Evolutionary conservation across 78 protist species (phyloP).

Genomic region (Dictyostelium capitatum): DNA sequence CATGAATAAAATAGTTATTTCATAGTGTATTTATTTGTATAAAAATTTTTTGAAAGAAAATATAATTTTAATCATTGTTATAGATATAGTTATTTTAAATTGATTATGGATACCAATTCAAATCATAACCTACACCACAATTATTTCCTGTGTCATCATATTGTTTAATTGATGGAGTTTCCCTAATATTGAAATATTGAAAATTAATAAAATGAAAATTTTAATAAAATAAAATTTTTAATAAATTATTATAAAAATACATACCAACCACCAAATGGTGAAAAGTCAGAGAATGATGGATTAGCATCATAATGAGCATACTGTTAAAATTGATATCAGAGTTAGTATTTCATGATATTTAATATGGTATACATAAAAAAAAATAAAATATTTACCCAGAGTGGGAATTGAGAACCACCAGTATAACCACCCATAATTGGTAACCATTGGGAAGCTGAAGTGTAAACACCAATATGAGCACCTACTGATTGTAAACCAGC

Average conservation of each 20-base stretch:
- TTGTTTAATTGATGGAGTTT: constrained; percentile 80
- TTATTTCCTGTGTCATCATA: constrained; percentile 16
- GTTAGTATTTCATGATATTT: neutral
- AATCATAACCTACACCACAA: constrained; percentile 46
- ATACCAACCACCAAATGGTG: constrained; percentile 86
- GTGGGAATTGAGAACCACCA: constrained; percentile 39
- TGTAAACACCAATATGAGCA: constrained; percentile 46
- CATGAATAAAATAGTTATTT: too few species aligned
- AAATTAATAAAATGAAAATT: too few species aligned
- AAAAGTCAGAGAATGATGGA: constrained; percentile 61
- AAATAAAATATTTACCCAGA: constrained; percentile 22
- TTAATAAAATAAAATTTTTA: too few species aligned
- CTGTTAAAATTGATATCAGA: neutral
- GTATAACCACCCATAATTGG: constrained; percentile 57
- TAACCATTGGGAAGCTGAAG: constrained; percentile 42
- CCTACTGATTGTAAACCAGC: neutral
- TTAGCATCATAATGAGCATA: neutral
- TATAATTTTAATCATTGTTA: too few species aligned
- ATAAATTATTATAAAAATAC: too few species aligned
- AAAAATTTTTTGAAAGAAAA: too few species aligned
- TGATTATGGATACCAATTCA: too few species aligned
- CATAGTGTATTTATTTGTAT: too few species aligned
- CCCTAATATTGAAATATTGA: too few species aligned
- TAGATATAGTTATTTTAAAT: too few species aligned
- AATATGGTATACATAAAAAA: neutral